Conservation (phyloP, 345 rosid species). For the Aegle marmelos region DNA sequence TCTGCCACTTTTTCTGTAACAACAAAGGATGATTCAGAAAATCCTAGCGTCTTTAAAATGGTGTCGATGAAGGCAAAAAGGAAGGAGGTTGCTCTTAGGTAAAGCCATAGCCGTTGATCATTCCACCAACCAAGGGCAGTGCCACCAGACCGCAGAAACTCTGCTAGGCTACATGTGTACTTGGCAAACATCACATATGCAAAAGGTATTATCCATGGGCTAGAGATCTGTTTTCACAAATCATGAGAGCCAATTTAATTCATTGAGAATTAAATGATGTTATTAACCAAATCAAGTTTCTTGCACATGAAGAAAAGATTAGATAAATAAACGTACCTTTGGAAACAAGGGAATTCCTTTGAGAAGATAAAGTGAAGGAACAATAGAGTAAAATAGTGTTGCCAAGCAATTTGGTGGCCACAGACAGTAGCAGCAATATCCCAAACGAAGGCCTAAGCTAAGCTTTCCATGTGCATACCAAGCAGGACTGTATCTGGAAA, state of each 20-base stretch:
- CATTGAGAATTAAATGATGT: not conserved
- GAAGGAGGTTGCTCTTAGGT: constrained; percentile 29
- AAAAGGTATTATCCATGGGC: constrained; percentile 37
- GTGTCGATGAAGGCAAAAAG: constrained; percentile 32
- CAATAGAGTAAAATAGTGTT: constrained; percentile 24
- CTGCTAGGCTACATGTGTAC: constrained; percentile 18
- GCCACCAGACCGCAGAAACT: constrained; percentile 20
- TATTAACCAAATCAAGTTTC: not conserved
- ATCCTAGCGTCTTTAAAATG: constrained; percentile 17
- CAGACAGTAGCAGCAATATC: constrained; percentile 40
- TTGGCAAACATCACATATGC: constrained; percentile 28
- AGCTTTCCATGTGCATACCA: constrained; percentile 53
- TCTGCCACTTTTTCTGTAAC: constrained; percentile 25
- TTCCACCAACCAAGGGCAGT: constrained; percentile 45
- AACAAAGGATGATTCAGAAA: constrained; percentile 20
- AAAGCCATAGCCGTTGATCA: constrained; percentile 30
- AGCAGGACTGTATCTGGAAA: constrained; percentile 56
- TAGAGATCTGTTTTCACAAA: constrained; percentile 14
- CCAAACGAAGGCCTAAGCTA: constrained; percentile 41
- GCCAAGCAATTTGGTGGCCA: constrained; percentile 45
- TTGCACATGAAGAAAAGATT: no score
- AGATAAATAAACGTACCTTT: constrained; percentile 15
- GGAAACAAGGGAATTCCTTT: constrained; percentile 42
- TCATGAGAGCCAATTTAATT: not conserved
- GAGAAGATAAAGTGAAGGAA: constrained; percentile 34